Conservation (phyloP, 768 basidiomycete genomes). For the Boletus vermiculosoides region DNA sequence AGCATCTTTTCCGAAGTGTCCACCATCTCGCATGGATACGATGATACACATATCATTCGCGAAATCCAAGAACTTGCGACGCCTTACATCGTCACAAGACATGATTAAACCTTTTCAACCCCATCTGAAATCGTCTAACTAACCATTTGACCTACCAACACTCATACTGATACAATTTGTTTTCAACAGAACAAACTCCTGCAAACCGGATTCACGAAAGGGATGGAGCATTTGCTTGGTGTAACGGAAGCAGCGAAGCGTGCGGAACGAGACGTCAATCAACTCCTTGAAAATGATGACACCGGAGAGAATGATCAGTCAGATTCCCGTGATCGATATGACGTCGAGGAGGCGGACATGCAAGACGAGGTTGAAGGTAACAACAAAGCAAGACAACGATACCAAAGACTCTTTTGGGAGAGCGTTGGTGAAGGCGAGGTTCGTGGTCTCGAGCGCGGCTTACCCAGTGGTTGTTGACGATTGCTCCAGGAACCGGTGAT, state of each 20-base stretch:
- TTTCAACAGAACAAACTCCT: conserved; percentile 53
- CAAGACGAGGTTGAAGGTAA: conserved; percentile 57
- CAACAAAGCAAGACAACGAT: conserved; percentile 57
- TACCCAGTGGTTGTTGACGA: not conserved
- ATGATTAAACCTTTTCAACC: conserved; percentile 70
- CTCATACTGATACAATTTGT: not conserved
- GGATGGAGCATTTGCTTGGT: conserved; percentile 80
- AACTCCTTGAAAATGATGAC: conserved; percentile 9
- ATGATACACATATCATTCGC: conserved; percentile 72
- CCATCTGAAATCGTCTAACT: conserved; percentile 51
- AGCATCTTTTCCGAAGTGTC: conserved; percentile 18
- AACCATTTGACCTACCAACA: conserved; percentile 4
- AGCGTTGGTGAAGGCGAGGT: conserved; percentile 71
- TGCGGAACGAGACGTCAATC: conserved; percentile 1
- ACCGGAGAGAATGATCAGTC: not conserved
- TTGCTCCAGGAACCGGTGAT: conserved; percentile 58
- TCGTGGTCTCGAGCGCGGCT: conserved; percentile 18
- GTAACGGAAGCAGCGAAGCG: conserved; percentile 37
- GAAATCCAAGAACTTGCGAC: conserved; percentile 57
- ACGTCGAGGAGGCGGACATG: conserved; percentile 60
- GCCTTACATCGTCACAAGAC: conserved; percentile 58
- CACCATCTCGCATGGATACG: conserved; percentile 20
- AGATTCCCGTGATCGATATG: conserved; percentile 33
- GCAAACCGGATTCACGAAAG: conserved; percentile 75
- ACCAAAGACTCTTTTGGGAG: conserved; percentile 79